phyloP scores from a whole-genome alignment of 164 flowering plant genomes.

The Dillenia suffruticosa region DNA sequence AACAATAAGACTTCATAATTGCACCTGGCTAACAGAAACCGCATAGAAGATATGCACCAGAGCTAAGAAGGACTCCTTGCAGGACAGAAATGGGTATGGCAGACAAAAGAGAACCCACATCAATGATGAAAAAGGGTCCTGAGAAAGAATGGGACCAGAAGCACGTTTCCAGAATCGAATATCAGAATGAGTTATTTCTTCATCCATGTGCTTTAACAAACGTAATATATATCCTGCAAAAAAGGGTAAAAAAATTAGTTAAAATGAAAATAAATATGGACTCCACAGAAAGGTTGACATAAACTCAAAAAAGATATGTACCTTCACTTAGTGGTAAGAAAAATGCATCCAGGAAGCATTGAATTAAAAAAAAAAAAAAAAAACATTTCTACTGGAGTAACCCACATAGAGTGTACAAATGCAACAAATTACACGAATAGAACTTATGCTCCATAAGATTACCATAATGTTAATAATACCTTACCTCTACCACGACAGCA shows the following conservation, averaged over 20 bases:
- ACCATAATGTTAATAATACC: too few species aligned
- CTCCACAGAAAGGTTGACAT: too few species aligned
- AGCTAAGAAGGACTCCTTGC: conserved; percentile 54
- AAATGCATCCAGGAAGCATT: not conserved
- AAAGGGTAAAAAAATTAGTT: not conserved
- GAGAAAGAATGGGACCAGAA: conserved; percentile 73
- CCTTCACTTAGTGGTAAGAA: too few species aligned
- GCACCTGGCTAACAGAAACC: conserved; percentile 76
- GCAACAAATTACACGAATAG: too few species aligned
- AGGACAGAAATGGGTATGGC: conserved; percentile 59
- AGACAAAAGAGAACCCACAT: conserved; percentile 95
- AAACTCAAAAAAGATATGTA: too few species aligned
- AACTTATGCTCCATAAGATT: too few species aligned
- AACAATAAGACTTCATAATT: not conserved
- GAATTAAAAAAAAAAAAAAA: not conserved
- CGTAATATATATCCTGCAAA: conserved; percentile 42
- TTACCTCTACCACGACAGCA: too few species aligned
- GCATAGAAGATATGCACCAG: conserved; percentile 81
- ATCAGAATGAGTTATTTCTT: conserved; percentile 44
- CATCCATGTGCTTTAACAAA: conserved; percentile 39
- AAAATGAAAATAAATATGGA: not conserved
- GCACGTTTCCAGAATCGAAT: conserved; percentile 70
- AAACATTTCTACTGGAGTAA: too few species aligned
- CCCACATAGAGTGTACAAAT: too few species aligned
- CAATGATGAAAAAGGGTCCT: conserved; percentile 89